A percentile compares a stretch with the other conserved stretches of the same genome.
Conservation (phyloP, 1,284 basidiomycete genomes). For the Xanthoconium separans region DNA sequence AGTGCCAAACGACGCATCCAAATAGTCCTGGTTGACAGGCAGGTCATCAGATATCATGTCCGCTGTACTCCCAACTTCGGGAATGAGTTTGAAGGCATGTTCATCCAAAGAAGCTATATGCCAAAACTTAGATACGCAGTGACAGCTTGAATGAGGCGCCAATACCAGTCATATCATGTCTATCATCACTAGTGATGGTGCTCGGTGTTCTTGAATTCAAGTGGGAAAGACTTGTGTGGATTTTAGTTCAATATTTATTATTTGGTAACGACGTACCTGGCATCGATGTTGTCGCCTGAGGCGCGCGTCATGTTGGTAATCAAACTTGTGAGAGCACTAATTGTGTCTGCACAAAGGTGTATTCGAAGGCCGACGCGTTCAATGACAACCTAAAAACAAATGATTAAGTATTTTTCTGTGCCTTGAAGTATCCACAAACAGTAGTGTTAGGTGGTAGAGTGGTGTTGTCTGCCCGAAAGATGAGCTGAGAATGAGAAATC, state of each 20-base stretch:
- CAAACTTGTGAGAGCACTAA: conserved; percentile 53
- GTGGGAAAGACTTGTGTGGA: conserved; percentile 10
- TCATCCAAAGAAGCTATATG: conserved; percentile 78
- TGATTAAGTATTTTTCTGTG: not conserved
- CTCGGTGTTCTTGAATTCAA: conserved; percentile 7
- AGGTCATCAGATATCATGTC: conserved; percentile 93
- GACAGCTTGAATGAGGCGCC: not conserved
- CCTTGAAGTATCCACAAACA: conserved; percentile 34
- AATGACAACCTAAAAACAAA: conserved; percentile 42
- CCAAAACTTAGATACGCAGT: conserved; percentile 1
- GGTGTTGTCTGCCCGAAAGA: conserved; percentile 36
- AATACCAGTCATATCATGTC: conserved; percentile 36
- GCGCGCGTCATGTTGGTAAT: conserved; percentile 45
- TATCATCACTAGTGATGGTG: conserved; percentile 5
- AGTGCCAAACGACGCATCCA: conserved; percentile 79
- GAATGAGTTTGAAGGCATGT: conserved; percentile 72
- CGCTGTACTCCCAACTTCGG: conserved; percentile 73
- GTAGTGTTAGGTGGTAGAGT: conserved; percentile 35
- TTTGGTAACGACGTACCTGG: conserved; percentile 36
- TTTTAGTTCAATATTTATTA: not conserved
- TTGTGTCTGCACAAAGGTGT: conserved; percentile 70
- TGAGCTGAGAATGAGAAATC: conserved; percentile 47
- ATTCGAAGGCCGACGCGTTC: conserved; percentile 49
- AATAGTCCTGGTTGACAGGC: conserved; percentile 84
- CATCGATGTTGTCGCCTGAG: conserved; percentile 38